Base-by-base conservation (phyloP, 129 eudicot species). In the Rutidosis leptorrhynchoides region DNA sequence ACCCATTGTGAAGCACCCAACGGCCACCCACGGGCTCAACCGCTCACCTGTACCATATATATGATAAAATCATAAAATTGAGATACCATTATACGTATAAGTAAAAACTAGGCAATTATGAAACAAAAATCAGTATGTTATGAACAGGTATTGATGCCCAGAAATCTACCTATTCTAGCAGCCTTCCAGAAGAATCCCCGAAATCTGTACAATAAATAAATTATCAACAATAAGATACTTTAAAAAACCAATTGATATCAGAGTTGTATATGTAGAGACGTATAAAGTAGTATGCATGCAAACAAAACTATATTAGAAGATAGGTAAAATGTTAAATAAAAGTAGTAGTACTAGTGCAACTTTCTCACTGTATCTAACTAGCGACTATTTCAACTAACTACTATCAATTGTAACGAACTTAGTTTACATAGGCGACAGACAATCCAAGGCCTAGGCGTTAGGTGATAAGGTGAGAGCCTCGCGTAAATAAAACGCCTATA, bases 121-220 rank as follows among this genome's bases (percentile, higher is more conserved):
- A 67, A 11, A n/a, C 5, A 12, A 51, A 66, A 25, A 26, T 6
- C 30, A n/a, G 33, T n/a, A 40, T 20, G 5, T 4, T 8, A 58
- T 28, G n/a, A 8, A 2, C 27, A 37, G 26, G 45, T 25, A 29
- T 19, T 12, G 30, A 29, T 1, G 2, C 10, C 58, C 10, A n/a
- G 24, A 55, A 25, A 26, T 48, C 59, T 75, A 84, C 95, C 96
- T 79, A 90, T 90, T 79, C 91, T 78, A 64, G 97, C 97, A 64
- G 97, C 97, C 80, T 86, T 90, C 97, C 97, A 84, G 78, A 90
- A 86, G 83, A 90, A 85, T 29, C 95, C 97, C 20, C 97, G 90
- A 73, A 90, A 90, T 76, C 96, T 85, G 96, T 46, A 82, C 66
- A 61, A 40, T 68, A 28, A 61, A 40, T 68, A 28, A 8, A 33